phyloP scores from a whole-genome alignment of 345 rosid genomes.

The Erysimum cheiranthoides region DNA sequence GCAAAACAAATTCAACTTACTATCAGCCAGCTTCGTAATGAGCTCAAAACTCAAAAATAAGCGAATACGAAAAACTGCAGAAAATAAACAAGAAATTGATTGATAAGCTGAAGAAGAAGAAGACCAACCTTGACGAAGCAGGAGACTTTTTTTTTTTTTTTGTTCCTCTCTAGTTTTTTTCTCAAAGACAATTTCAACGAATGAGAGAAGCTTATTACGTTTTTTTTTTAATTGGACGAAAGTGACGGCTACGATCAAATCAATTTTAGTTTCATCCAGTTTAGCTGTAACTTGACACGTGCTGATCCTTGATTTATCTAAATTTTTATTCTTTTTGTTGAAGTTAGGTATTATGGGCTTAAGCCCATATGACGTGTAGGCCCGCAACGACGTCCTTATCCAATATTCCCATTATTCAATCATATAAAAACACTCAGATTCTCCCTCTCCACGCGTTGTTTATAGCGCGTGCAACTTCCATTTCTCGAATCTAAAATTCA shows the following conservation, averaged over 20 bases:
- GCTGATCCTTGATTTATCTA: not conserved
- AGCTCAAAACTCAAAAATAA: too few species aligned
- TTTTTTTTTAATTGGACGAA: too few species aligned
- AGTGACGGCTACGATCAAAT: slow-evolving; percentile 18
- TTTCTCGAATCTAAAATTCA: slow-evolving; percentile 8
- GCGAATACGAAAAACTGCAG: not conserved
- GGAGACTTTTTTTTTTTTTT: not conserved
- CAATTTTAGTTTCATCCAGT: slow-evolving; percentile 15
- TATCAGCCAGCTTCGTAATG: not conserved
- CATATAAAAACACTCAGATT: not conserved
- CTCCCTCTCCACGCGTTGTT: not conserved
- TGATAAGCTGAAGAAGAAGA: not conserved
- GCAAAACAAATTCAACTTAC: too few species aligned
- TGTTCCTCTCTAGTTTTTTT: not conserved
- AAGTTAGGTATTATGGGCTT: slow-evolving; percentile 29
- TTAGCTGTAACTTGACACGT: slow-evolving; percentile 14
- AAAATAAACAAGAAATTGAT: not conserved
- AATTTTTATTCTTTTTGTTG: not conserved
- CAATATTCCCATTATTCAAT: slow-evolving; percentile 19
- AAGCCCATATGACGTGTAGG: slow-evolving; percentile 23
- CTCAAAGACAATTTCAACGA: not conserved
- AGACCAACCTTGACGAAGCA: slow-evolving; percentile 6
- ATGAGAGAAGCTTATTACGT: slow-evolving; percentile 18
- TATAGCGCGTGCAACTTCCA: not conserved
- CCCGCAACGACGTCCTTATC: slow-evolving; percentile 28